Evolutionary conservation across 306 rosid genomes (phyloP), one percentile per base, ranked within the genome.

Genomic region (Bauhinia variegata): DNA sequence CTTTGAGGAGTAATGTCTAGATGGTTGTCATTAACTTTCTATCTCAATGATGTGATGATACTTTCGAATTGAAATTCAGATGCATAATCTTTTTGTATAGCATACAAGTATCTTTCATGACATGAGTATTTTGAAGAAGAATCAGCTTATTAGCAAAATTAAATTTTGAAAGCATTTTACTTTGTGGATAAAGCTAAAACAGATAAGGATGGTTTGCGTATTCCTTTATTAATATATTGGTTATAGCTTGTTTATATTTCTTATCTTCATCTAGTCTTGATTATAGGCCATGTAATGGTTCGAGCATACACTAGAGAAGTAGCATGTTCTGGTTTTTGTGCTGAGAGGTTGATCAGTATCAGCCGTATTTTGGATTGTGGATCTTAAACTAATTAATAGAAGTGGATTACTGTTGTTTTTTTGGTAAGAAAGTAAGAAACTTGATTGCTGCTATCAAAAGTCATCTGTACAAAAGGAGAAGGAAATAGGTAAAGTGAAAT

Each of bases 281-380:
- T 48, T 30, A 11, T 33, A 18, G 38, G 18, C 30, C 16, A 14
- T 34, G n/a, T 8, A 16, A 38, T 12, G 15, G 38, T 37, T 38
- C 11, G 31, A 36, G 49, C 11, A 19, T 10, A 51, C 6, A 48
- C 37, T 43, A 0, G 30, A 19, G 12, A 30, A 56, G 60, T 16
- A 54, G 65, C 60, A 39, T 67, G 55, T 13, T 61, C 58, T 11
- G 42, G 17, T 48, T 60, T 60, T 67, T 55, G 19, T 48, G 39
- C 63, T 49, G 59, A 11, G 28, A 63, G 47, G 16, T 23, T n/a
- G 37, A 46, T 34, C 48, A 39, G 7, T 62, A 39, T 18, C 9
- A 50, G 13, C 37, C 18, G 6, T 16, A 6, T 33, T 53, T 32
- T 68, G 65, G 37, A 48, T 4, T 38, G 7, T 47, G 16, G 30